These are phyloP conservation scores for Chaetomiaceae sp. DNA, from an alignment of 2,329 filamentous ascomycete species.

Conservation along the genomic window DNA sequence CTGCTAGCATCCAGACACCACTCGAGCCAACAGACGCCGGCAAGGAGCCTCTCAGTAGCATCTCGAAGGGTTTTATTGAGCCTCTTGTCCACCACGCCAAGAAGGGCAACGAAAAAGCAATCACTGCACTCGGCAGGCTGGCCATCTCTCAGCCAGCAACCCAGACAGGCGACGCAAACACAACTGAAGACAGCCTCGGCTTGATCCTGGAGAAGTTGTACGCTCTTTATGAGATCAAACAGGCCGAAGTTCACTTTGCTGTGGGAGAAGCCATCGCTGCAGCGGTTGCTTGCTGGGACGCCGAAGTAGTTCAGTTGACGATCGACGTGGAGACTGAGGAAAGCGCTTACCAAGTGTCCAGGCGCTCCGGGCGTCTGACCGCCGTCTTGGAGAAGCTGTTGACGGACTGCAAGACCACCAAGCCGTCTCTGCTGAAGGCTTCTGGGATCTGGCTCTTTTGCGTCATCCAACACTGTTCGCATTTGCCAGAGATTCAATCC, in stretches of 20 bases:
- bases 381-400: constrained; percentile 66
- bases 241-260: constrained; percentile 82
- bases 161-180: constrained; percentile 29
- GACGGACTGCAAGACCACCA: constrained; percentile 71
- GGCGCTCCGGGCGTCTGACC: constrained; percentile 39
- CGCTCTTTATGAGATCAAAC: constrained; percentile 73
- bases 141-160: constrained; percentile 50
- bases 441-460: constrained; percentile 94
- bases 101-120: constrained; percentile 74
- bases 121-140: constrained; percentile 72
- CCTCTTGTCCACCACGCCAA: constrained; percentile 64
- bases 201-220: constrained; percentile 64
- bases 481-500: constrained; percentile 65
- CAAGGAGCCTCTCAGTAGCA: constrained; percentile 22
- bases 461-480: constrained; percentile 82
- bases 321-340: constrained; percentile 62
- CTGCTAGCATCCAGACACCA: constrained; percentile 32
- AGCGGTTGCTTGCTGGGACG: constrained; percentile 74
- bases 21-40: constrained; percentile 10
- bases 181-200: constrained; percentile 35
- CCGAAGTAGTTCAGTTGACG: constrained; percentile 66
- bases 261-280: constrained; percentile 83
- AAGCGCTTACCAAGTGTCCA: constrained; percentile 27
- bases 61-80: constrained; percentile 46
- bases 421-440: constrained; percentile 83